phyloP scores from a whole-genome alignment of 1,284 basidiomycete species.

The Cutaneotrichosporon sp. region DNA sequence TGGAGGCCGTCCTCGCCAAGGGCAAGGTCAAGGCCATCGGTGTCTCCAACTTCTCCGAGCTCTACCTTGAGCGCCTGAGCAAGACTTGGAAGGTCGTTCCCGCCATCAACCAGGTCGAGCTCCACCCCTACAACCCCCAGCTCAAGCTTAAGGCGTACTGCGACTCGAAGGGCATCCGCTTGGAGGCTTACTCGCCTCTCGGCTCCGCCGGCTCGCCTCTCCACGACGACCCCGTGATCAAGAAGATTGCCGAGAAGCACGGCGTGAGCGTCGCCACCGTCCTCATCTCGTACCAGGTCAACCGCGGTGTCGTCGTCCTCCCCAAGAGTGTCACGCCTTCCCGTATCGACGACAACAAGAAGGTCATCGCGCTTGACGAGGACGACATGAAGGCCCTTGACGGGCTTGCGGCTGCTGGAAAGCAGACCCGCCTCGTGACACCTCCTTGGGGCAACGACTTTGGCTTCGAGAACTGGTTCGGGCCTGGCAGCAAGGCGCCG shows the following conservation, averaged over 20 bases:
- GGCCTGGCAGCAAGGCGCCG: conserved; percentile 47
- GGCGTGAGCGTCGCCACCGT: conserved; percentile 60
- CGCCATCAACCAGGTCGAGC: conserved; percentile 67
- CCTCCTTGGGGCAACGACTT: conserved; percentile 50
- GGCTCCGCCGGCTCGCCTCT: conserved; percentile 69
- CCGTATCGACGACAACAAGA: conserved; percentile 55
- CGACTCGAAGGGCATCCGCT: conserved; percentile 66
- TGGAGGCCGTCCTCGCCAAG: conserved; percentile 60
- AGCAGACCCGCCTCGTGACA: conserved; percentile 58
- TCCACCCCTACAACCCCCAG: conserved; percentile 70
- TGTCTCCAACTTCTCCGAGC: conserved; percentile 40
- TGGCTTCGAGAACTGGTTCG: conserved; percentile 49
- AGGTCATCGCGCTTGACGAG: conserved; percentile 56
- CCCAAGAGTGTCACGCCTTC: conserved; percentile 73
- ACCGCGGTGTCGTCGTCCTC: conserved; percentile 62
- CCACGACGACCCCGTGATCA: conserved; percentile 65
- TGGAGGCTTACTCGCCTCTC: conserved; percentile 80
- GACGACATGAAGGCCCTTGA: conserved; percentile 67
- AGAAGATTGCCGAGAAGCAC: conserved; percentile 66
- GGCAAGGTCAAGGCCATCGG: conserved; percentile 60
- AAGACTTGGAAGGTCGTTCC: conserved; percentile 63
- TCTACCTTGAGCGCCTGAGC: conserved; percentile 56
- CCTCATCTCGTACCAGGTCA: conserved; percentile 47
- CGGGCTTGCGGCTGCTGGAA: conserved; percentile 65
- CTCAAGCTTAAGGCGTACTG: conserved; percentile 68